Evolutionary conservation across 345 rosid genomes (phyloP).

Genomic region (Nephelium lappaceum): DNA sequence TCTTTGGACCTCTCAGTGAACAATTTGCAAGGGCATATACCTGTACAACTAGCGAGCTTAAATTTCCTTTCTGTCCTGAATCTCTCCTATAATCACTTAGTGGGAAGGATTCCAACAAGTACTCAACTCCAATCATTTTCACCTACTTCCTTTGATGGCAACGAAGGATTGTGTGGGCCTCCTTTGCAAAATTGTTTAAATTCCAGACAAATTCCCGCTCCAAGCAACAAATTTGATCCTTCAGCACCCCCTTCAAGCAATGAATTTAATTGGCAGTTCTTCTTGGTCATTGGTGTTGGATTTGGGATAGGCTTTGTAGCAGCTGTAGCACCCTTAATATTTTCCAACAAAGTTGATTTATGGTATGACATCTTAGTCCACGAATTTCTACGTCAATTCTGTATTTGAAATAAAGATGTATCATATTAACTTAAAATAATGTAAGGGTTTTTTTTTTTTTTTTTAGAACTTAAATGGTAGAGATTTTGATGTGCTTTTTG

Average conservation of each 20-base stretch:
- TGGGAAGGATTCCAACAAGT: constrained; percentile 27
- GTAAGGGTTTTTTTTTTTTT: too few species aligned
- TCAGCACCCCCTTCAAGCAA: too few species aligned
- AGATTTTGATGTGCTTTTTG: too few species aligned
- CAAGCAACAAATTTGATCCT: constrained; percentile 23
- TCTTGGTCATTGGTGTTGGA: constrained; percentile 50
- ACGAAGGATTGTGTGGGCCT: constrained; percentile 31
- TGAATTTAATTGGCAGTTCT: constrained; percentile 38
- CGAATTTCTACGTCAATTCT: constrained; percentile 27
- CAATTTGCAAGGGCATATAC: constrained; percentile 23
- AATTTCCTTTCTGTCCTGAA: constrained; percentile 36
- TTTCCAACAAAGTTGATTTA: constrained; percentile 36
- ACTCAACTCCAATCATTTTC: constrained; percentile 37
- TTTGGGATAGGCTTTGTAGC: constrained; percentile 53
- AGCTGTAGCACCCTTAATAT: constrained; percentile 36
- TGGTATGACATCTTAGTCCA: neutral
- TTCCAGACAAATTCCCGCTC: constrained; percentile 11
- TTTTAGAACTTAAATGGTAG: too few species aligned
- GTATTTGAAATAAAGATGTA: neutral
- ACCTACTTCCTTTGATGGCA: constrained; percentile 24
- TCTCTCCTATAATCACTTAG: constrained; percentile 36
- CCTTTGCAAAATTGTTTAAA: constrained; percentile 11
- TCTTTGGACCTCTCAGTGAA: constrained; percentile 46
- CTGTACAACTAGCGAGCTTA: constrained; percentile 22
- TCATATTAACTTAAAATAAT: too few species aligned